Evolutionary conservation across 495 filamentous ascomycete genomes (phyloP), one percentile per base, ranked within the genome.

Genomic region (Glutinoglossum americanum): DNA sequence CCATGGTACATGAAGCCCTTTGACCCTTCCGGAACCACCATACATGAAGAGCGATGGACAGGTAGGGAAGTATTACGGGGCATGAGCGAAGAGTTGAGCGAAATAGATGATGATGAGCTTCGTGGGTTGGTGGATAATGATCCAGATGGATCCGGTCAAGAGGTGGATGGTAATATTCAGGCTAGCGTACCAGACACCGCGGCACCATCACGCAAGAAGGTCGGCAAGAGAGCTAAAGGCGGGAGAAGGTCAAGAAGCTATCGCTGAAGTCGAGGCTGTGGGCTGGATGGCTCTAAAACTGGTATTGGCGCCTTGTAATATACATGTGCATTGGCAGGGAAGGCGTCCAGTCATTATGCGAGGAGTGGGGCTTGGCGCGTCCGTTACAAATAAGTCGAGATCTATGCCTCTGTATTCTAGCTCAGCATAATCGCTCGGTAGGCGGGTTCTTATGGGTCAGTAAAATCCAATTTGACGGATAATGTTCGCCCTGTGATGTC

Each of bases 1-100:
- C 81, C 84, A 11, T 94, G 89, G 88, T 96, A 93, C 70, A 79
- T 94, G 63, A 74, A 87, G 60, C 77, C 79, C 11, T 90, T 92
- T 63, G 80, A 90, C 39, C 85, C 83, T 0, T 65, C 77, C 55
- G 88, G 90, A 19, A 93, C 85, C 0, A 86, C 77, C 0, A 71
- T 86, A 23, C 70, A 82, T 62, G 83, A 88, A 54, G 84, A 89
- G 69, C 75, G 81, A 57, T 89, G 84, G 80, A 81, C 79, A 3
- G 87, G 84, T 13, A 74, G 82, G 21, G 84, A 87, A 54, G 78
- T 84, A 9, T 74, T 86, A 63, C 77, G 85, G 17, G 81, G 77
- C 17, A 80, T 89, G 72, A 89, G 85, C 59, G 89, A 92, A 66
- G 85, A 90, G 57, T 73, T 95, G 6, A 89, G 81, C 55, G 89